Conservation (phyloP, 805 yeast genomes). For the Ascoidea asiatica region DNA sequence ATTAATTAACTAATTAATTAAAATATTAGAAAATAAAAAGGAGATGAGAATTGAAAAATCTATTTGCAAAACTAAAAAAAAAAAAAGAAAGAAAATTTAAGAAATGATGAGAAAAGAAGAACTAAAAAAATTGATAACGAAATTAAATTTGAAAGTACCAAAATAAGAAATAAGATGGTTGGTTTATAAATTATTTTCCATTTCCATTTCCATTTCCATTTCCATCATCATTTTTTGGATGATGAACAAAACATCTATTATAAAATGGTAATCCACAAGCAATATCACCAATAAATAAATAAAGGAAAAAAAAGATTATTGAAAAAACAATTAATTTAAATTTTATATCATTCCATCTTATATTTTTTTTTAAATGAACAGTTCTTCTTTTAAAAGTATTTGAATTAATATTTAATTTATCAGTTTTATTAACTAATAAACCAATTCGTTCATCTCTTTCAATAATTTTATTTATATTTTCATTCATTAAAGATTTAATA, state of each 20-base stretch:
- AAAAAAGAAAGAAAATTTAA: not conserved
- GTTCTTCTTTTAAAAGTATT: conserved; percentile 53
- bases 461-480: conserved; percentile 54
- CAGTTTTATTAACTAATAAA: conserved; percentile 58
- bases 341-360: conserved; percentile 46
- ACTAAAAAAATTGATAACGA: too few relatives aligned
- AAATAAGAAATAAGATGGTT: too few relatives aligned
- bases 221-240: conserved; percentile 12
- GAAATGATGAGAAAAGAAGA: not conserved
- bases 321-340: conserved; percentile 14
- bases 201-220: not conserved
- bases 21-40: too few relatives aligned
- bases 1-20: too few relatives aligned
- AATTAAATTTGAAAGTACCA: not conserved
- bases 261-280: conserved; percentile 44
- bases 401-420: conserved; percentile 45
- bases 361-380: conserved; percentile 35
- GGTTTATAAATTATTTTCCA: too few relatives aligned
- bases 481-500: conserved; percentile 56
- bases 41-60: not conserved
- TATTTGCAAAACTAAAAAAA: not conserved
- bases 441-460: conserved; percentile 60
- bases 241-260: conserved; percentile 23
- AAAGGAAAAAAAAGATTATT: conserved; percentile 21
- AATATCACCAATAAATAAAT: conserved; percentile 29